A percentile compares a stretch with the other conserved stretches of the same genome.
phyloP scores from a whole-genome alignment of 2,329 filamentous ascomycete genomes.

The Xylogone sp. region DNA sequence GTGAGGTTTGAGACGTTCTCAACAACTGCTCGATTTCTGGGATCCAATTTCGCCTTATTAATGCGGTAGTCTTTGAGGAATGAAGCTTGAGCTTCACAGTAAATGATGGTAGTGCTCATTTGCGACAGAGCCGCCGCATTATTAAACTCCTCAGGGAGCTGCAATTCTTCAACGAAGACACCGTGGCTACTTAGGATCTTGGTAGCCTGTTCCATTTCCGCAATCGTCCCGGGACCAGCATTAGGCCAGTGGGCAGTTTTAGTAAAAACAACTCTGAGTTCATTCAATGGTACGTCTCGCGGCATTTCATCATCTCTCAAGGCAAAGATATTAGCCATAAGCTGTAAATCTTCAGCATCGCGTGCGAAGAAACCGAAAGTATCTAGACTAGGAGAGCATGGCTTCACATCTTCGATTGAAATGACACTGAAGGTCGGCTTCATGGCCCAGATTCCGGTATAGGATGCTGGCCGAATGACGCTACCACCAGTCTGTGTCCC shows the following conservation, averaged over 20 bases:
- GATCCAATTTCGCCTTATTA: too few relatives aligned
- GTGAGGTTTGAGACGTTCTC: too few relatives aligned
- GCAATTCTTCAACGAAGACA: constrained; percentile 3
- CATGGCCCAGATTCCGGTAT: constrained; percentile 57
- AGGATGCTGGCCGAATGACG: constrained; percentile 58
- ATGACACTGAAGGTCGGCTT: constrained; percentile 63
- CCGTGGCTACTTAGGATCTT: constrained; percentile 29
- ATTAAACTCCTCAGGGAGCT: background rate
- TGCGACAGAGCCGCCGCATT: background rate
- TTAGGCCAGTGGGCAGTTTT: constrained; percentile 15
- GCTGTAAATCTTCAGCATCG: constrained; percentile 50
- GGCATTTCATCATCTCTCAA: constrained; percentile 43
- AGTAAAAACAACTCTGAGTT: constrained; percentile 1
- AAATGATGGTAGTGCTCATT: background rate
- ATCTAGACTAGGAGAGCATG: constrained; percentile 54
- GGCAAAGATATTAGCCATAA: constrained; percentile 48
- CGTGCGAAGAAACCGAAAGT: constrained; percentile 59
- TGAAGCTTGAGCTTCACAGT: too few relatives aligned
- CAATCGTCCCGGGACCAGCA: constrained; percentile 37
- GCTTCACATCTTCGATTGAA: constrained; percentile 54
- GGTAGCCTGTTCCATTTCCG: constrained; percentile 36
- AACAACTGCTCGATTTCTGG: too few relatives aligned
- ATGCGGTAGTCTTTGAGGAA: too few relatives aligned
- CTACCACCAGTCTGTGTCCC: constrained; percentile 64
- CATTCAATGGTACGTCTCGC: background rate